These are phyloP conservation scores for Ulmus americana DNA, from an alignment of 331 rosid species.

Conservation along the genomic window DNA sequence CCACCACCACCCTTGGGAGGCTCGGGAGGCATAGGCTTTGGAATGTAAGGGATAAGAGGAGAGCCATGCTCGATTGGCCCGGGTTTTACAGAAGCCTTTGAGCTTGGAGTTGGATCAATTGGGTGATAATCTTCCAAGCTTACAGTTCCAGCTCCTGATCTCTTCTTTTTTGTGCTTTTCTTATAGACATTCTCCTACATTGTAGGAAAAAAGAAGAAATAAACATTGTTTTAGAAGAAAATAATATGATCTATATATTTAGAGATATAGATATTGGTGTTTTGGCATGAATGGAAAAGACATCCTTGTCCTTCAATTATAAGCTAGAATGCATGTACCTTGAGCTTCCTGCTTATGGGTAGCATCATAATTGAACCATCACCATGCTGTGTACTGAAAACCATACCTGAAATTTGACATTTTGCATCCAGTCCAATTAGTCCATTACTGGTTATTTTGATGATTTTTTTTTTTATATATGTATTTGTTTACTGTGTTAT, in stretches of 20 bases:
- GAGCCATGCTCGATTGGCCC: constrained; percentile 71
- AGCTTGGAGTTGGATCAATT: constrained; percentile 58
- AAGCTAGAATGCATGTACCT: constrained; percentile 35
- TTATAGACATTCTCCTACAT: constrained; percentile 38
- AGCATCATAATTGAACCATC: constrained; percentile 22
- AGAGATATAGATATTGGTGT: neutral
- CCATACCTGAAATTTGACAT: constrained; percentile 27
- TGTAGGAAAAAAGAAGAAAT: neutral
- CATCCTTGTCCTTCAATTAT: neutral
- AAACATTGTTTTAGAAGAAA: neutral
- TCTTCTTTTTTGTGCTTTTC: constrained; percentile 14
- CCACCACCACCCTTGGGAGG: constrained; percentile 28
- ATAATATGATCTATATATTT: neutral
- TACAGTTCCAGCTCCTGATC: constrained; percentile 12
- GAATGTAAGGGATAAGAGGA: constrained; percentile 62
- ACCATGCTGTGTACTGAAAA: constrained; percentile 16
- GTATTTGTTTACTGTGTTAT: too few species aligned
- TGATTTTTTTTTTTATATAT: too few species aligned
- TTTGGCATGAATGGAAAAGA: neutral
- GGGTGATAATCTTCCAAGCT: constrained; percentile 56
- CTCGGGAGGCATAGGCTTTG: constrained; percentile 52
- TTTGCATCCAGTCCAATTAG: neutral
- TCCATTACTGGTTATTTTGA: neutral
- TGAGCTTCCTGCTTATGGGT: constrained; percentile 43
- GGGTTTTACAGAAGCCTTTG: constrained; percentile 42